Evolutionary conservation across 148 eudicot genomes (phyloP), one percentile per base, ranked within the genome.

Genomic region (Vaccinium corymbosum): DNA sequence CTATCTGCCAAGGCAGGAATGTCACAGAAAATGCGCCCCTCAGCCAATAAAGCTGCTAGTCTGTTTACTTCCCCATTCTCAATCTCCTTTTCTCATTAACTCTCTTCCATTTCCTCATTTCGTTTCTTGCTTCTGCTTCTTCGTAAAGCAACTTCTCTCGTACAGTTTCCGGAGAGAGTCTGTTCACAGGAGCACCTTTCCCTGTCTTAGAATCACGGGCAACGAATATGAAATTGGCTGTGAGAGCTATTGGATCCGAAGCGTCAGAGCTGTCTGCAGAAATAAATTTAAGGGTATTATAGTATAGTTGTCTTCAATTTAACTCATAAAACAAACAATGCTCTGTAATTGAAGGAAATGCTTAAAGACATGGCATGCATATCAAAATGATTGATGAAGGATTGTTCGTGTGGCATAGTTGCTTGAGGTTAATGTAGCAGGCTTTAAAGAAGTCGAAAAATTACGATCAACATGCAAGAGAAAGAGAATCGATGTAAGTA

Each of bases 1-100:
- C 99, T 91, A 89, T 97, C 95, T 29, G 99, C 98, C 88, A 97
- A 90, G 14, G 99, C 99, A 27, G 99, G 99, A 98, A 97, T 97
- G 88, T 97, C 98, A 88, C 95, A 92, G 83, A 95, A 94, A 70
- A 97, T 90, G 73, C 98, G 93, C 7, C 99, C 99, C 86, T 94
- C 97, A 25, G 95, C 83, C 82, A 97, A 90, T 62, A 97, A 87
- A 46, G 90, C 84, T 83, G 84, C 84, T 51, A 93, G 87, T 83
- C 92, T 86, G 35, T 87, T 83, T n/a, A 85, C 80, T 81, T 86
- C 90, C 71, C 87, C 92, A 81, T 87, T 88, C 85, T 86, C 90
- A 81, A 82, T 80, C 55, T 80, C 93, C 87, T 86, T 90, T 70
- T 89, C 74, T 57, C 88, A 66, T 84, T 86, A 80, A 51, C 88